Evolutionary conservation across 2,329 filamentous ascomycete genomes (phyloP).

Genomic region (Apiospora rasikravindrae): DNA sequence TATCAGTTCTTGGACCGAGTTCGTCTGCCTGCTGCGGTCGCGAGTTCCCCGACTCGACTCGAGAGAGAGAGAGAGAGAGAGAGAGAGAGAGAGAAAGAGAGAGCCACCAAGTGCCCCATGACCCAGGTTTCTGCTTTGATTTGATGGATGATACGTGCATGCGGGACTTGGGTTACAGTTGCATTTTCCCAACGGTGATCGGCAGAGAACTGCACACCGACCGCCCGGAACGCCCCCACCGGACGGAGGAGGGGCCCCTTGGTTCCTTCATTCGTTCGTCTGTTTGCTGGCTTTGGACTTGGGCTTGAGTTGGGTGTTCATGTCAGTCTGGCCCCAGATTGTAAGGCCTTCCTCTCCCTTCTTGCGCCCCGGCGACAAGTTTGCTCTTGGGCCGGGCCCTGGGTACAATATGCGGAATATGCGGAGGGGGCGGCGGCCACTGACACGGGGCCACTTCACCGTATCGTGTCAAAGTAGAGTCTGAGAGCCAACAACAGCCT

Average conservation of each 20-base stretch:
- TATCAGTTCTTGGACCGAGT: constrained; percentile 8
- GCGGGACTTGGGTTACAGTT: constrained; percentile 5
- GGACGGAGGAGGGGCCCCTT: background rate
- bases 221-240: constrained; percentile 6
- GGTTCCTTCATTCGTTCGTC: background rate
- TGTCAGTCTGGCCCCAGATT: background rate
- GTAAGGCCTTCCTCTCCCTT: background rate
- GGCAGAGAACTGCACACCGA: constrained; percentile 4
- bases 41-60: constrained; percentile 4
- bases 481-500: constrained; percentile 3
- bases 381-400: background rate
- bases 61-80: no score
- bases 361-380: background rate
- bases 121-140: background rate
- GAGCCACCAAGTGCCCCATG: no score
- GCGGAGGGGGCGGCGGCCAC: no score
- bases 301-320: background rate
- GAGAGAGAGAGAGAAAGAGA: no score
- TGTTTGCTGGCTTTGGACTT: background rate
- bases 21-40: background rate
- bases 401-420: no score
- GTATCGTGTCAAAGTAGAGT: background rate
- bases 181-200: constrained; percentile 8
- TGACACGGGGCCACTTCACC: background rate
- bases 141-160: background rate